Percentiles rank a stretch among this genome's conserved stretches.
phyloP scores from a whole-genome alignment of 495 filamentous ascomycete species.

The Trichoderma erinaceum region DNA sequence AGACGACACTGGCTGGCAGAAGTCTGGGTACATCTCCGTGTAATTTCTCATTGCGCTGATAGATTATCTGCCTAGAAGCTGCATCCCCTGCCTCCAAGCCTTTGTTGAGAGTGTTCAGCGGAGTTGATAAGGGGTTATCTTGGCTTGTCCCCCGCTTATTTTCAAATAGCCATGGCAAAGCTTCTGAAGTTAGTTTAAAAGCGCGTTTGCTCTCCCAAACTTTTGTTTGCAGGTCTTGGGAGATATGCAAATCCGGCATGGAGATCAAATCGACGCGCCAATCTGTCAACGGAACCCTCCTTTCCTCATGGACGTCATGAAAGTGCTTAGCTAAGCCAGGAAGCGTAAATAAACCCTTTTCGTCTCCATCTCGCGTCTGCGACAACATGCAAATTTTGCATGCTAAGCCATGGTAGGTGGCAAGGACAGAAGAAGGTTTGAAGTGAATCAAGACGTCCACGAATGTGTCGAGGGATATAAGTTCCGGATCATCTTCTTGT shows the following conservation, averaged over 20 bases:
- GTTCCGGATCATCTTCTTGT: conserved; percentile 45
- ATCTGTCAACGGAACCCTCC: neutral
- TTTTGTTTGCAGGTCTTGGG: neutral
- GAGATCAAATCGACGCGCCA: neutral
- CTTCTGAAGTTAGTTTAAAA: neutral
- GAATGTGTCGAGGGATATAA: conserved; percentile 54
- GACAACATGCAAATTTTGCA: neutral
- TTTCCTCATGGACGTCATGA: neutral
- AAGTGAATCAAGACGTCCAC: conserved; percentile 45
- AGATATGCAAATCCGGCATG: neutral
- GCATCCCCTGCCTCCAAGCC: neutral
- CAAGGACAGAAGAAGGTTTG: conserved; percentile 23
- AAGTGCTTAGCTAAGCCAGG: neutral
- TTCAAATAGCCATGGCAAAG: conserved; percentile 5
- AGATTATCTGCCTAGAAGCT: neutral
- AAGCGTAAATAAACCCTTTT: neutral
- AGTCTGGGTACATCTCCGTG: neutral
- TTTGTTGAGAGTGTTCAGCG: neutral
- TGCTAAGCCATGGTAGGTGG: neutral
- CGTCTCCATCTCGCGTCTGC: neutral
- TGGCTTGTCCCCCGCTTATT: neutral
- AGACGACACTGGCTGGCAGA: conserved; percentile 11
- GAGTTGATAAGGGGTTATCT: neutral
- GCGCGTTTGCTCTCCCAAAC: neutral
- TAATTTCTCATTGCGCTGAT: neutral